Evolutionary conservation across 1,139 yeast species (phyloP).

Genomic region (Saccharomyces uvarum): DNA sequence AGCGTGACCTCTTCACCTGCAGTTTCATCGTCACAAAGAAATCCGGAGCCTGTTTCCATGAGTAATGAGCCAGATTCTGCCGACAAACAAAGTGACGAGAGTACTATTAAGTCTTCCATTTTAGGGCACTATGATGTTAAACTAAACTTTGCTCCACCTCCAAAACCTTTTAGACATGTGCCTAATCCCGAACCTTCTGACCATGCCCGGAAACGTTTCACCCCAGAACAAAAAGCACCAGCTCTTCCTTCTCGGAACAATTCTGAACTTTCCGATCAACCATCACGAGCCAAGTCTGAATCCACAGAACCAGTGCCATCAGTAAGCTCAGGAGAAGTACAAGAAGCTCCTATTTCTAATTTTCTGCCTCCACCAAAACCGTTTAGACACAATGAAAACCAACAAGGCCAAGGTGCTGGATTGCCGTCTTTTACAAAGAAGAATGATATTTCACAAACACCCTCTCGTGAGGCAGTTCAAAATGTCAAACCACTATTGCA

Average conservation of each 20-base stretch:
- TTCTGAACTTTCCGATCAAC: neutral
- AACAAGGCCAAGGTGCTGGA: neutral
- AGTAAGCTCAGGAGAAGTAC: neutral
- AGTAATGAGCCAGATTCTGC: neutral
- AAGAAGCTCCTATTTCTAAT: constrained; percentile 4
- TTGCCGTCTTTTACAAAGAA: neutral
- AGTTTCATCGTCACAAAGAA: constrained; percentile 9
- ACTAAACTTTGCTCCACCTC: constrained; percentile 23
- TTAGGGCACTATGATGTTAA: constrained; percentile 7
- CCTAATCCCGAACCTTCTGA: neutral
- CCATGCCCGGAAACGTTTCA: neutral
- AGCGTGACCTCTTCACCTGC: neutral
- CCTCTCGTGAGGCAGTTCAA: neutral
- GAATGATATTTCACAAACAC: neutral
- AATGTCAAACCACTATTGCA: neutral
- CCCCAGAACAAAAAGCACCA: neutral
- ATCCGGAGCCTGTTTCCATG: neutral
- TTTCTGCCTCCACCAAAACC: constrained; percentile 28
- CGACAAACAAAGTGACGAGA: neutral
- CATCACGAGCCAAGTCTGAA: neutral
- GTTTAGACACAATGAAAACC: constrained; percentile 11
- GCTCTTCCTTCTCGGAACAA: neutral
- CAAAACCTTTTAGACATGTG: constrained; percentile 11
- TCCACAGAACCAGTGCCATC: neutral
- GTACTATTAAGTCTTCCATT: constrained; percentile 3